Evolutionary conservation across 202 grass and related monocot species (phyloP).

Genomic region (Eragrostis tef): DNA sequence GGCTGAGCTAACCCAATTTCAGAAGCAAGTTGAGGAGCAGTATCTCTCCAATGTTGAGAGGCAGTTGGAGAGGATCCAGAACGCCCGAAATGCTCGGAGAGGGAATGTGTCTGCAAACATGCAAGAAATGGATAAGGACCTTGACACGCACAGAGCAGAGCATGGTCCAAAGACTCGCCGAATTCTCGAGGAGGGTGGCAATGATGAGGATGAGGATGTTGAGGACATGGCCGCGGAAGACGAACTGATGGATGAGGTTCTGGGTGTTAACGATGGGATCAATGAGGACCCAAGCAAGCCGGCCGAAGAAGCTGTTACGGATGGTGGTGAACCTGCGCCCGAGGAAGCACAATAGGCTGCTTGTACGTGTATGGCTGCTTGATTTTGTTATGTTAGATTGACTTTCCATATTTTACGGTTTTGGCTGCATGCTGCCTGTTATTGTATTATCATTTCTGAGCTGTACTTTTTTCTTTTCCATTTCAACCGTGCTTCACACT

Average conservation of each 20-base stretch:
- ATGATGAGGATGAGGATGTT: conserved; percentile 77
- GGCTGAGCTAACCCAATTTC: conserved; percentile 73
- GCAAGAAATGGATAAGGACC: conserved; percentile 96
- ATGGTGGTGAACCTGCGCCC: conserved; percentile 41
- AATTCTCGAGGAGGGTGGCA: conserved; percentile 58
- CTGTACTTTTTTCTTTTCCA: not conserved
- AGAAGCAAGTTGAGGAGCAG: conserved; percentile 85
- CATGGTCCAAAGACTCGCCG: conserved; percentile 85
- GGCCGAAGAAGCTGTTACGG: conserved; percentile 48
- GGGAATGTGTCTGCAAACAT: conserved; percentile 63
- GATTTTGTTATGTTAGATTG: not conserved
- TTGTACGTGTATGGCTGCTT: conserved; percentile 25
- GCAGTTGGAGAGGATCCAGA: conserved; percentile 86
- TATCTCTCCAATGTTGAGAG: conserved; percentile 82
- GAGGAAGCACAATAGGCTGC: conserved; percentile 46
- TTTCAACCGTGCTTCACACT: too few species aligned
- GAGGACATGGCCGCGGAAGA: conserved; percentile 85
- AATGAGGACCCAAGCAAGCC: conserved; percentile 57
- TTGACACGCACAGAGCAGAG: conserved; percentile 86
- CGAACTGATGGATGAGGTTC: conserved; percentile 89
- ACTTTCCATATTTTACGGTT: not conserved
- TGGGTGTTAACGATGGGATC: conserved; percentile 62
- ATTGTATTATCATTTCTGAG: not conserved
- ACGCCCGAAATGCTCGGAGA: conserved; percentile 67
- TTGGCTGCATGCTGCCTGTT: not conserved